A percentile compares a stretch with the other conserved stretches of the same genome.
Evolutionary conservation across 306 rosid species (phyloP).

Genomic region (Begonia peltatifolia): DNA sequence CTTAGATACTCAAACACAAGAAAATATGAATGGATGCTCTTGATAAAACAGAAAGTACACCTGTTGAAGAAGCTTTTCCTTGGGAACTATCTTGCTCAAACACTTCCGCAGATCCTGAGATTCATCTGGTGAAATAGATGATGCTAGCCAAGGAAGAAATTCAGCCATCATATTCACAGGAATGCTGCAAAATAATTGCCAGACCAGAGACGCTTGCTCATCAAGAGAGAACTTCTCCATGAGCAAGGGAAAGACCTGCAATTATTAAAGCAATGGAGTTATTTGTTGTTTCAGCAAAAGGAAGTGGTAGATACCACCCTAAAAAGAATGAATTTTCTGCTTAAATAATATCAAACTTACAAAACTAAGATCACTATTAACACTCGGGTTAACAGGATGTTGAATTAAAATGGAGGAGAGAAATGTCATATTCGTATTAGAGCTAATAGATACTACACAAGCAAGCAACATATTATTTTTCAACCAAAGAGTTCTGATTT

Average conservation of each 20-base stretch:
- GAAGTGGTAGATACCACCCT: background rate
- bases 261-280: conserved; percentile 4
- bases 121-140: conserved; percentile 78
- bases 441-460: too few relatives aligned
- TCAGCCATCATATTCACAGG: conserved; percentile 90
- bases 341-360: too few relatives aligned
- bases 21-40: conserved; percentile 11
- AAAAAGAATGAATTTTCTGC: too few relatives aligned
- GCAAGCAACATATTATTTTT: too few relatives aligned
- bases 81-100: conserved; percentile 71
- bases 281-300: background rate
- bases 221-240: conserved; percentile 77
- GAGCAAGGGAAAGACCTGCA: conserved; percentile 89
- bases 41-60: conserved; percentile 26
- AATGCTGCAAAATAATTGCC: conserved; percentile 98
- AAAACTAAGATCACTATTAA: background rate
- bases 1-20: conserved; percentile 7
- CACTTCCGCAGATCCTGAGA: conserved; percentile 55
- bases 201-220: conserved; percentile 85
- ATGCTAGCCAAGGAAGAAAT: conserved; percentile 93
- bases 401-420: background rate
- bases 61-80: conserved; percentile 94
- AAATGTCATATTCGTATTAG: background rate
- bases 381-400: background rate
- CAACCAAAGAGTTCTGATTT: too few relatives aligned